Percentiles rank a stretch among this genome's conserved stretches.
phyloP scores from a whole-genome alignment of 495 filamentous ascomycete genomes.

The Podospora pseudopauciseta region DNA sequence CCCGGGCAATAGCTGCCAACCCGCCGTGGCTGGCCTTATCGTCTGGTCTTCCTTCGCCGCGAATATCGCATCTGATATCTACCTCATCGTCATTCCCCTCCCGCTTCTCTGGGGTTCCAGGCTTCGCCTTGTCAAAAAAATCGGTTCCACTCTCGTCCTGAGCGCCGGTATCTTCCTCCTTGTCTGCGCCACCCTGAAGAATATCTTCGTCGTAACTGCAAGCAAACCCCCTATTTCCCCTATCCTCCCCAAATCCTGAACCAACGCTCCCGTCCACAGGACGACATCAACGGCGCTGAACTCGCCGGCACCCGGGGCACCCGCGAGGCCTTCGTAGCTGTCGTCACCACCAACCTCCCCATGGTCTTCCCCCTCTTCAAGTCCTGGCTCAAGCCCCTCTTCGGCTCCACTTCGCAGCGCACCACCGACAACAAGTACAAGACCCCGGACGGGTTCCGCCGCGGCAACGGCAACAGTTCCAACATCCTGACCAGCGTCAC shows the following conservation, averaged over 20 bases:
- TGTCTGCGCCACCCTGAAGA: constrained; percentile 48
- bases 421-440: constrained; percentile 13
- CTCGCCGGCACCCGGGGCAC: constrained; percentile 49
- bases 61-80: constrained; percentile 46
- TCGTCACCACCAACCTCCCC: constrained; percentile 51
- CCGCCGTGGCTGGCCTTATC: constrained; percentile 42
- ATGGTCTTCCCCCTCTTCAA: constrained; percentile 52
- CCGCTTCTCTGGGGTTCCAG: constrained; percentile 50
- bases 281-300: constrained; percentile 45
- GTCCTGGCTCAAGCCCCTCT: constrained; percentile 39
- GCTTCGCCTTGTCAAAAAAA: constrained; percentile 42
- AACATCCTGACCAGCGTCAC: constrained; percentile 16
- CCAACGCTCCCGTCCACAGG: constrained; percentile 18
- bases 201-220: constrained; percentile 41
- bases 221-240: no score
- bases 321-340: constrained; percentile 51
- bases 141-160: constrained; percentile 45
- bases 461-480: neutral
- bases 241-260: constrained; percentile 17
- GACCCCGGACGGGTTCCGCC: constrained; percentile 6
- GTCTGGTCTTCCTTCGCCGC: constrained; percentile 45
- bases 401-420: constrained; percentile 24
- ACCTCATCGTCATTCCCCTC: constrained; percentile 49
- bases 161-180: constrained; percentile 50
- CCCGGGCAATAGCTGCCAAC: constrained; percentile 48